These are phyloP conservation scores for Lachnellula arida DNA, from an alignment of 2,329 filamentous ascomycete species.

Conservation along the genomic window DNA sequence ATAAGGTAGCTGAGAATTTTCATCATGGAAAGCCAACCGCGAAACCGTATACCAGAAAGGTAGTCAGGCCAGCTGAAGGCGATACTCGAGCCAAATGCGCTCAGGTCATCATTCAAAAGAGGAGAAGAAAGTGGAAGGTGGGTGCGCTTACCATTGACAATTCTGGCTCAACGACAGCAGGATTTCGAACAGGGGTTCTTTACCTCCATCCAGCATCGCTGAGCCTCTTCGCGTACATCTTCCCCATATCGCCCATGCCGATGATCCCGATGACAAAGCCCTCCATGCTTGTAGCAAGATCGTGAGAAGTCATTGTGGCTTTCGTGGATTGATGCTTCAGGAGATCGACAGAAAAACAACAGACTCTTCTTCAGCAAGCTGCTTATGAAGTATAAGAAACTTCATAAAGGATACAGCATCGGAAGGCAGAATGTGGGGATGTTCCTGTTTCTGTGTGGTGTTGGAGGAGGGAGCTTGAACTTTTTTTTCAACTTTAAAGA, in stretches of 20 bases:
- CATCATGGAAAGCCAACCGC: constrained; percentile 84
- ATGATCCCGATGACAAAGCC: constrained; percentile 85
- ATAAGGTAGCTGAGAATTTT: constrained; percentile 99
- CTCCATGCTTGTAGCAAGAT: constrained; percentile 17
- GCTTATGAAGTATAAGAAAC: neutral
- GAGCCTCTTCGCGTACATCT: constrained; percentile 90
- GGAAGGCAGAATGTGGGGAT: neutral
- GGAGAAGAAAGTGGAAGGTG: constrained; percentile 18
- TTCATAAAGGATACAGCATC: neutral
- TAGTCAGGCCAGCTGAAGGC: constrained; percentile 54
- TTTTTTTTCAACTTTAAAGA: neutral
- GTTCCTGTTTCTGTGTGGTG: neutral
- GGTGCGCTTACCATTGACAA: constrained; percentile 29
- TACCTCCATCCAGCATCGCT: constrained; percentile 97
- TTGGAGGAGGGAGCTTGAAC: neutral
- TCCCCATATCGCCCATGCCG: constrained; percentile 99
- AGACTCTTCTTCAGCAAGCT: neutral
- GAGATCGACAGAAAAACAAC: neutral
- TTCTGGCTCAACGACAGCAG: constrained; percentile 24
- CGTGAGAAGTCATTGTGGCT: constrained; percentile 2
- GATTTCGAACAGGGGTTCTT: constrained; percentile 34
- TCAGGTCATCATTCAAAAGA: constrained; percentile 89
- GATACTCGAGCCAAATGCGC: constrained; percentile 99
- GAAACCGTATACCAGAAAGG: constrained; percentile 69
- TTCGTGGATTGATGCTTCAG: constrained; percentile 7